Evolutionary conservation across 768 basidiomycete species (phyloP), one percentile per base, ranked within the genome.

Genomic region (Coprinopsis strossmayeri): DNA sequence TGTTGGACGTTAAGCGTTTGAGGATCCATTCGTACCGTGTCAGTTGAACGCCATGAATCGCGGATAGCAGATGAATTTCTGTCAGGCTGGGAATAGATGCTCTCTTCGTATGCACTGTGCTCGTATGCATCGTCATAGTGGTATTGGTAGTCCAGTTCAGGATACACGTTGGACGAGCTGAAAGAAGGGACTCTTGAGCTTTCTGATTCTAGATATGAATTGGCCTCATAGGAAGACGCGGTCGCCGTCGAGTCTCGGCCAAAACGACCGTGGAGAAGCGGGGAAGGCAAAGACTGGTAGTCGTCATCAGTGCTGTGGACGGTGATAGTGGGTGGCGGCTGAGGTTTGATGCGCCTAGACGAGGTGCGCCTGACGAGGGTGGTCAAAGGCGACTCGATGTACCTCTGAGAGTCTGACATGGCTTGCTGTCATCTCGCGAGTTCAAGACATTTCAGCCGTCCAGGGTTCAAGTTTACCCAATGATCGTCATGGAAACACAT

Each of bases 311-410:
- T 48, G 45, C 37, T 45, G 35, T 48, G 46, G 17, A 53, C 45
- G 35, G 38, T 44, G 49, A 49, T 40, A 26, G 34, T 40, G 17
- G 46, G 46, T 46, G 46, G 46, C 40, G 28, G 48, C 23, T 45
- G 55, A 46, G 24, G 52, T 35, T 58, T 59, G 41, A 60, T 59
- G 54, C 68, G 55, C 17, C 71, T 58, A 63, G 72, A 55, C 68
- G 83, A 82, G 5, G 79, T 72, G 47, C 68, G 66, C 49, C 76
- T 72, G 47, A 76, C 77, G 41, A 86, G 73, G 2, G 73, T 67
- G 34, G 79, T 75, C 34, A 85, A 69, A 5, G 84, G 84, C 1
- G 84, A 86, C 18, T 62, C 61, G 11, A 53, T 37, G 24, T 61
- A 56, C 13, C 53, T 57, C 21, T 57, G 41, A 13, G n/a, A n/a